Evolutionary conservation across 2,329 filamentous ascomycete genomes (phyloP), one percentile per base, ranked within the genome.

Genomic region (Sphaceloma murrayae): DNA sequence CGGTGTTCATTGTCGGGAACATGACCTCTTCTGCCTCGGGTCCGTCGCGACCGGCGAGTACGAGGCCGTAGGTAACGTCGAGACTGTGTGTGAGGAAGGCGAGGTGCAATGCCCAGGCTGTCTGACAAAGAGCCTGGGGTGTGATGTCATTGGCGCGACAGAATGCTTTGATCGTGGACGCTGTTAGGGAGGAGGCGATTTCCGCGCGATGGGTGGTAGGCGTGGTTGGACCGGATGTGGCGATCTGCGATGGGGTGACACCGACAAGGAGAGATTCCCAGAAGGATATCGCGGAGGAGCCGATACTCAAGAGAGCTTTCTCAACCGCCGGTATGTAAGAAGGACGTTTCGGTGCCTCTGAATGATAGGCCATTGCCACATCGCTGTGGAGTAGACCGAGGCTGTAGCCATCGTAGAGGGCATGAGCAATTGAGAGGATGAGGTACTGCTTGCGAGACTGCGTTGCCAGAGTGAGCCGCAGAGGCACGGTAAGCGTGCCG

Each of bases 1-100:
- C 78, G 0, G 88, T 94, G 56, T 94, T 95, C 84, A 95, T 94
- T 0, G 83, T 85, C 0, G 88, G 89, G 54, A 94, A 95, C 56
- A 88, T 70, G 9, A 89, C 62, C 18, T 74, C 61, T 32, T 82
- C 74, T 0, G 77, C 74, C 11, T 75, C 72, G 34, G 83, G 79
- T 7, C 77, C 78, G 46, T 91, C 85, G n/a, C 89, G 75, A 11
- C 89, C 88, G 0, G 86, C 87, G 9, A 94, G 68, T 1, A 95
- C 81, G 0, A 85, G 75, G 1, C 89, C 89, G 56, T 91, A 94
- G 0, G 78, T 72, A 3, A 94, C 74, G 51, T 94, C 87, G 0
- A 93, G 70, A 1, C 73, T 74, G 2, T 69, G 63, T 1, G 74
- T 69, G 34, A 76, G 69, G 0, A 74, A 71, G 1, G 85, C 78